phyloP scores from a whole-genome alignment of 345 rosid genomes.

The Turritis glabra region DNA sequence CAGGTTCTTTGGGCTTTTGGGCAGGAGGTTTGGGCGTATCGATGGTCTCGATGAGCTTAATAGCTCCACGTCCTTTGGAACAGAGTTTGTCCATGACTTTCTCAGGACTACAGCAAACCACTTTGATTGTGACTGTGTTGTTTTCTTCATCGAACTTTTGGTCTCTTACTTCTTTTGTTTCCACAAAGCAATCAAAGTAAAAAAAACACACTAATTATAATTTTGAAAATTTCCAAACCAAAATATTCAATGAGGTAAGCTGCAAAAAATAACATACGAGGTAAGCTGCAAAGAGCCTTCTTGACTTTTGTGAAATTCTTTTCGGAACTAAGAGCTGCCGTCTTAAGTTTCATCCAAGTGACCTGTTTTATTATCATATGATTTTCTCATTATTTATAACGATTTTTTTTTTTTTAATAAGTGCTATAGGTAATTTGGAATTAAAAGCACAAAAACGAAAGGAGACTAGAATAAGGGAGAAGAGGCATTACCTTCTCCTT shows the following conservation, averaged over 20 bases:
- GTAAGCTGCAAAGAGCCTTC: slow-evolving; percentile 47
- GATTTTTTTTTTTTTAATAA: neutral
- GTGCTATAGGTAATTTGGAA: neutral
- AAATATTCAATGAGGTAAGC: neutral
- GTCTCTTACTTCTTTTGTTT: slow-evolving; percentile 46
- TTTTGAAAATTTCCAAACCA: neutral
- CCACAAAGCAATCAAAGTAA: neutral
- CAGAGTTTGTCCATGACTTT: slow-evolving; percentile 51
- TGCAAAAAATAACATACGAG: slow-evolving; percentile 48
- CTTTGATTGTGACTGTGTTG: slow-evolving; percentile 59
- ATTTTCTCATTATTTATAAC: neutral
- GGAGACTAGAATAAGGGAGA: neutral
- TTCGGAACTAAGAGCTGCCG: slow-evolving; percentile 48
- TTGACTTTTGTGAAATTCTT: slow-evolving; percentile 58
- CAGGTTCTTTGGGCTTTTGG: neutral
- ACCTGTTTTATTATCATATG: slow-evolving; percentile 39
- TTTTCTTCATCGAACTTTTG: slow-evolving; percentile 57
- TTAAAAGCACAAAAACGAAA: neutral
- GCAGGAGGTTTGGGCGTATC: neutral
- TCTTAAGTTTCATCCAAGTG: slow-evolving; percentile 56
- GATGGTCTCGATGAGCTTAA: slow-evolving; percentile 44
- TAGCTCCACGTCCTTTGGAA: slow-evolving; percentile 47
- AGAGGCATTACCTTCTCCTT: neutral
- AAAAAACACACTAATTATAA: neutral
- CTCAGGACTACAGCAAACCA: slow-evolving; percentile 69